Evolutionary conservation across 345 rosid genomes (phyloP).

Genomic region (Carallia pectinifolia): DNA sequence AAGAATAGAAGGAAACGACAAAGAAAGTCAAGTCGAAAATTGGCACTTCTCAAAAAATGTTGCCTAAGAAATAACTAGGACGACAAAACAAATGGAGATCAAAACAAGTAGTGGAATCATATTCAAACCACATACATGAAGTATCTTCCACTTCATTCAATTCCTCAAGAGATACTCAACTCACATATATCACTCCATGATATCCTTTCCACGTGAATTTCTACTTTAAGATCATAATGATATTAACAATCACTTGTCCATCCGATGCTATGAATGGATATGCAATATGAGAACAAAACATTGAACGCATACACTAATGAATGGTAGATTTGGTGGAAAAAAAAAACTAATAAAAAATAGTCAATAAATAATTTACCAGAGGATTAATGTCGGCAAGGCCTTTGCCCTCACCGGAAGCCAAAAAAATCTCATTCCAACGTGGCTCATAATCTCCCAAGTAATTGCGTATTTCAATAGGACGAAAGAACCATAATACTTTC

Average conservation of each 20-base stretch:
- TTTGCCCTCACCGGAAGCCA: slow-evolving; percentile 52
- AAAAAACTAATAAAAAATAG: background rate
- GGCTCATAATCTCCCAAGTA: slow-evolving; percentile 44
- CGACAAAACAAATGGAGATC: no score
- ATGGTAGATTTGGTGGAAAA: background rate
- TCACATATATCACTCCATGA: no score
- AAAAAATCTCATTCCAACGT: slow-evolving; percentile 52
- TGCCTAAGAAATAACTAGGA: no score
- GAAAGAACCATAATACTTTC: slow-evolving; percentile 56
- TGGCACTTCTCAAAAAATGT: no score
- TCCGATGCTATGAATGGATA: no score
- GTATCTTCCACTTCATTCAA: no score
- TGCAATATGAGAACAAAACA: background rate
- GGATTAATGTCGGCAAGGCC: slow-evolving; percentile 40
- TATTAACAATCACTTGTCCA: background rate
- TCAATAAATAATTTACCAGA: slow-evolving; percentile 38
- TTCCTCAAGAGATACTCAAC: no score
- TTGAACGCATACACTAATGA: background rate
- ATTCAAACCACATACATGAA: no score
- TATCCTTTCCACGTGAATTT: no score
- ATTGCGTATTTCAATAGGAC: slow-evolving; percentile 44
- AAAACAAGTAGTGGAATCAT: no score
- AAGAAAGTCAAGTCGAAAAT: no score
- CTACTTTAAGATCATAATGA: background rate
- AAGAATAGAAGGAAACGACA: no score